These are phyloP conservation scores for Aspergillus nomiae DNA, from an alignment of 2,329 filamentous ascomycete genomes.

Conservation along the genomic window DNA sequence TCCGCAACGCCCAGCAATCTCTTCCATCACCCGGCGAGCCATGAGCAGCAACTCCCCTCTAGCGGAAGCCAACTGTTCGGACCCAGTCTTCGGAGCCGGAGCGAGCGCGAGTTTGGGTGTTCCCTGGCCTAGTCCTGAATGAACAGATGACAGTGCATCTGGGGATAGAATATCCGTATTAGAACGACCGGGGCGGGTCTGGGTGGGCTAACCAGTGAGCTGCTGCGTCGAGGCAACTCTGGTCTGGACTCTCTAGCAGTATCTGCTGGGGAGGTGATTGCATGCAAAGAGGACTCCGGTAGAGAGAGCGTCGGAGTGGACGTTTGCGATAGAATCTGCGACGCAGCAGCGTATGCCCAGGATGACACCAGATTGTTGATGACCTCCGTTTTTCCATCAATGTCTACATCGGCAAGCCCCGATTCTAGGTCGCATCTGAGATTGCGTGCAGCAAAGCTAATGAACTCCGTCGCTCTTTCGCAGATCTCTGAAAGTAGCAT, in stretches of 20 bases:
- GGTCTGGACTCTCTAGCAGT: conserved; percentile 26
- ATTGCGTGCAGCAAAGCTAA: conserved; percentile 75
- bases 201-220: conserved; percentile 34
- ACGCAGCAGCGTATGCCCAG: conserved; percentile 48
- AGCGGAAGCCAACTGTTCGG: conserved; percentile 79
- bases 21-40: conserved; percentile 76
- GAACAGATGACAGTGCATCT: conserved; percentile 34
- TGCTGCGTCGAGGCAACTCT: conserved; percentile 42
- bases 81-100: conserved; percentile 54
- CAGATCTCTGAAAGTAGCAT: conserved; percentile 83
- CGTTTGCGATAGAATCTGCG: conserved; percentile 47
- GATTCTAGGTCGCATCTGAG: conserved; percentile 75
- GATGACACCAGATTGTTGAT: conserved; percentile 51
- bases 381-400: conserved; percentile 34
- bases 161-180: conserved; percentile 32
- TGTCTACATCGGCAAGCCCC: conserved; percentile 53
- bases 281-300: conserved; percentile 39
- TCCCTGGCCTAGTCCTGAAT: conserved; percentile 49
- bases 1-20: conserved; percentile 67
- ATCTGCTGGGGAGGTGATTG: conserved; percentile 27
- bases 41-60: conserved; percentile 80
- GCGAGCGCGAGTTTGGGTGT: conserved; percentile 44
- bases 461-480: conserved; percentile 77
- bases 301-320: conserved; percentile 38
- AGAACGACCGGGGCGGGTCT: conserved; percentile 26